Conservation (phyloP, 495 filamentous ascomycete species). For the Trichoderma gamsii region DNA sequence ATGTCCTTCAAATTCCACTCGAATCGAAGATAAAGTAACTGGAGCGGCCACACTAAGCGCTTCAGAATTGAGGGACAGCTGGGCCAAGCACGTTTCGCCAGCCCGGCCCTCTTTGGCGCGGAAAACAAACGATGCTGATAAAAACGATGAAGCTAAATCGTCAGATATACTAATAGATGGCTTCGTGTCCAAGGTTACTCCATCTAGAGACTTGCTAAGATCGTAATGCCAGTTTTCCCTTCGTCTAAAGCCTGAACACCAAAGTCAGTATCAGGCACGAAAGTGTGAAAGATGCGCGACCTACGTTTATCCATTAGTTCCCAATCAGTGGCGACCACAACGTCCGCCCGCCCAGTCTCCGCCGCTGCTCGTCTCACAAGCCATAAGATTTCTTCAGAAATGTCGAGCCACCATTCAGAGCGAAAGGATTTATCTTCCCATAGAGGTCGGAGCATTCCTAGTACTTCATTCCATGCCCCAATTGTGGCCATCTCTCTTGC, state of each 20-base stretch:
- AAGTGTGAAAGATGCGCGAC: slow-evolving; percentile 24
- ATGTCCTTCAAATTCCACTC: slow-evolving; percentile 62
- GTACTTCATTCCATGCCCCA: slow-evolving; percentile 58
- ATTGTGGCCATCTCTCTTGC: slow-evolving; percentile 60
- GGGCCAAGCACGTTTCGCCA: slow-evolving; percentile 66
- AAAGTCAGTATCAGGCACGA: slow-evolving; percentile 17
- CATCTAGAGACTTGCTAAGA: slow-evolving; percentile 62
- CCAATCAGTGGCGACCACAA: slow-evolving; percentile 73
- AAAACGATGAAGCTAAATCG: slow-evolving; percentile 62
- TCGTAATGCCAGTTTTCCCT: slow-evolving; percentile 64
- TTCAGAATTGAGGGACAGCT: slow-evolving; percentile 65
- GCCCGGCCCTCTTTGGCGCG: slow-evolving; percentile 70
- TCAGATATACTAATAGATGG: slow-evolving; percentile 60
- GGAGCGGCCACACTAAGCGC: slow-evolving; percentile 58
- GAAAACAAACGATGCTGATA: slow-evolving; percentile 70
- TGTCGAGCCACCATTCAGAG: slow-evolving; percentile 70
- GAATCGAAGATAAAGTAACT: slow-evolving; percentile 57
- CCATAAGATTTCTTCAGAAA: slow-evolving; percentile 69
- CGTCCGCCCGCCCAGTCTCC: slow-evolving; percentile 54
- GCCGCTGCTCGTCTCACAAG: slow-evolving; percentile 66
- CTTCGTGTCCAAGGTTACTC: slow-evolving; percentile 48
- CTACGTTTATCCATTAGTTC: slow-evolving; percentile 68
- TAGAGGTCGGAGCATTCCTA: slow-evolving; percentile 59
- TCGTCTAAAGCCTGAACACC: slow-evolving; percentile 49
- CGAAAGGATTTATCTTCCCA: slow-evolving; percentile 74